Evolutionary conservation across 2,329 filamentous ascomycete genomes (phyloP).

Genomic region (Monilinia laxa): DNA sequence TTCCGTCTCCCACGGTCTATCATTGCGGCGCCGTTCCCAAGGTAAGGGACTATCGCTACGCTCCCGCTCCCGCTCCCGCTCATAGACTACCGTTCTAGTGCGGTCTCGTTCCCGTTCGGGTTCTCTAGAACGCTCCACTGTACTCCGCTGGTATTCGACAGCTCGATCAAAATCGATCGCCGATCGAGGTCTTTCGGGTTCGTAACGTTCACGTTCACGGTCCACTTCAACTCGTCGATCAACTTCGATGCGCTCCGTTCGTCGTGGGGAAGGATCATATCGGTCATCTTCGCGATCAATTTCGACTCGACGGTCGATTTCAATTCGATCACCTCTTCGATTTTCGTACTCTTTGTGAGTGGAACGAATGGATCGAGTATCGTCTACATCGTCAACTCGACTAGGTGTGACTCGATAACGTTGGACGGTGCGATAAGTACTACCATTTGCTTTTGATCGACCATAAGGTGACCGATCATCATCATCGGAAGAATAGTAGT

Average conservation of each 20-base stretch:
- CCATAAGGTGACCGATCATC: slow-evolving; percentile 35
- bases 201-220: slow-evolving; percentile 25
- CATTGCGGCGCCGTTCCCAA: slow-evolving; percentile 39
- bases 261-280: slow-evolving; percentile 1
- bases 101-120: slow-evolving; percentile 39
- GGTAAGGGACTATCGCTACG: slow-evolving; percentile 28
- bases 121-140: slow-evolving; percentile 42
- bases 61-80: slow-evolving; percentile 40
- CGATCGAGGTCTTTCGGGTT: slow-evolving; percentile 37
- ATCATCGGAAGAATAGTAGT: slow-evolving; percentile 39
- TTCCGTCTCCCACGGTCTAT: slow-evolving; percentile 36
- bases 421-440: slow-evolving; percentile 39
- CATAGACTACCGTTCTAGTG: slow-evolving; percentile 43
- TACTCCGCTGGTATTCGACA: slow-evolving; percentile 26
- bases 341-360: slow-evolving; percentile 32
- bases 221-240: slow-evolving; percentile 38
- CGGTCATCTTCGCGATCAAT: slow-evolving; percentile 25
- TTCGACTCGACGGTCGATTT: slow-evolving; percentile 39
- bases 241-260: slow-evolving; percentile 33
- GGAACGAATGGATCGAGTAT: slow-evolving; percentile 34
- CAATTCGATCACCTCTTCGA: slow-evolving; percentile 36
- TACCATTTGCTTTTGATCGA: slow-evolving; percentile 27
- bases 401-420: slow-evolving; percentile 39
- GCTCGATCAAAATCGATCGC: slow-evolving; percentile 31
- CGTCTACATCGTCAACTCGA: slow-evolving; percentile 36